These are phyloP conservation scores for Fraxinus cuspidata DNA, from an alignment of 257 asterid genomes.

Conservation along the genomic window DNA sequence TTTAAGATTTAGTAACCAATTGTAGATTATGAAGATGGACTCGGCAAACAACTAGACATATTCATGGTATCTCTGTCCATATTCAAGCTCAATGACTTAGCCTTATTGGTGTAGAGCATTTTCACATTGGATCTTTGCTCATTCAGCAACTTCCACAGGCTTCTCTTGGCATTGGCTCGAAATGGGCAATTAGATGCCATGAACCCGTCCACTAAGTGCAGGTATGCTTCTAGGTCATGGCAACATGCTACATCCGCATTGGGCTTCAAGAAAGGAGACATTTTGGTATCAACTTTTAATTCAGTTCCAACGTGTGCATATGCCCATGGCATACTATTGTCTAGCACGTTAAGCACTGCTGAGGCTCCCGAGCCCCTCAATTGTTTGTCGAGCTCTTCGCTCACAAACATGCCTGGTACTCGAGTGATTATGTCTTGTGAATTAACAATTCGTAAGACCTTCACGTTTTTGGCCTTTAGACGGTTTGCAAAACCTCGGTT, in stretches of 20 bases:
- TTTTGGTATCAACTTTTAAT: constrained; percentile 64
- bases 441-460: constrained; percentile 71
- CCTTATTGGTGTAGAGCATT: constrained; percentile 72
- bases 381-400: constrained; percentile 65
- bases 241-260: constrained; percentile 89
- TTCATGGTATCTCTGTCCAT: constrained; percentile 32
- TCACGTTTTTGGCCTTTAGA: constrained; percentile 47
- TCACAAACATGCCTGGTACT: constrained; percentile 89
- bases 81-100: constrained; percentile 51
- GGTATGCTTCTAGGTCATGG: constrained; percentile 91
- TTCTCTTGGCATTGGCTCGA: constrained; percentile 87
- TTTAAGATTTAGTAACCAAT: not conserved
- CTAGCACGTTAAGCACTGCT: constrained; percentile 45
- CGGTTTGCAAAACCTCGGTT: constrained; percentile 63
- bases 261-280: constrained; percentile 78
- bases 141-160: constrained; percentile 63
- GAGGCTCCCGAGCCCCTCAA: constrained; percentile 44
- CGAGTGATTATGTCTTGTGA: constrained; percentile 75
- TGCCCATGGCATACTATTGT: constrained; percentile 83
- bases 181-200: constrained; percentile 81
- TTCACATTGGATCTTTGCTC: constrained; percentile 79
- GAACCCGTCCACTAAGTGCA: constrained; percentile 89
- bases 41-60: constrained; percentile 61
- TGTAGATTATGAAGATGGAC: constrained; percentile 56
- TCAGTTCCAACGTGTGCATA: constrained; percentile 83